Evolutionary conservation across 805 yeast species (phyloP).

Genomic region (Schwanniomyces pseudopolymorphus): DNA sequence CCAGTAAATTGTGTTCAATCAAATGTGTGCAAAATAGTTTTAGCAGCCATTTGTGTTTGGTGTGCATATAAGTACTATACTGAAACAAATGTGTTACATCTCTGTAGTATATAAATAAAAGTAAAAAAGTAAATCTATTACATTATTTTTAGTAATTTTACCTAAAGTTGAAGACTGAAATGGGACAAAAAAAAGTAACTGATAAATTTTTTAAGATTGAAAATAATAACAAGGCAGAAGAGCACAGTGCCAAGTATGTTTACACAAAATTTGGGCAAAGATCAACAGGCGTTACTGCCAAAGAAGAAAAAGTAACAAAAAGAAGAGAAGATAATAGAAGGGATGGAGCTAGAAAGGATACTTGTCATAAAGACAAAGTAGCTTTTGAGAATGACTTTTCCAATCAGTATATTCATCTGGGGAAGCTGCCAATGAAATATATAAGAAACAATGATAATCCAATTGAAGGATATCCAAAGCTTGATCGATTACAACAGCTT

Average conservation of each 20-base stretch:
- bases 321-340: neutral
- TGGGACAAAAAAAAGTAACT: neutral
- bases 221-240: neutral
- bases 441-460: constrained; percentile 67
- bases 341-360: neutral
- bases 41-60: constrained; percentile 10
- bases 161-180: neutral
- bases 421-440: constrained; percentile 58
- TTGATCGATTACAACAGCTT: constrained; percentile 64
- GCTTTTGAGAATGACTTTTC: constrained; percentile 67
- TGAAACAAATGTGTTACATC: constrained; percentile 7
- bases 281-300: neutral
- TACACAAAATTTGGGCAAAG: neutral
- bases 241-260: neutral
- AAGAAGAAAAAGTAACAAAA: neutral
- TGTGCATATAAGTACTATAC: constrained; percentile 1
- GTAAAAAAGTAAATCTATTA: neutral
- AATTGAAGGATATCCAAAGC: constrained; percentile 82
- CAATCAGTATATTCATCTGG: constrained; percentile 64
- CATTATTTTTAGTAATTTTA: neutral
- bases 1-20: neutral
- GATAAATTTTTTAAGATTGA: neutral
- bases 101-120: neutral
- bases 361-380: neutral
- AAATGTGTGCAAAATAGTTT: neutral